Evolutionary conservation across 1,284 basidiomycete genomes (phyloP), one percentile per base, ranked within the genome.

Genomic region (Calocybe gambosa): DNA sequence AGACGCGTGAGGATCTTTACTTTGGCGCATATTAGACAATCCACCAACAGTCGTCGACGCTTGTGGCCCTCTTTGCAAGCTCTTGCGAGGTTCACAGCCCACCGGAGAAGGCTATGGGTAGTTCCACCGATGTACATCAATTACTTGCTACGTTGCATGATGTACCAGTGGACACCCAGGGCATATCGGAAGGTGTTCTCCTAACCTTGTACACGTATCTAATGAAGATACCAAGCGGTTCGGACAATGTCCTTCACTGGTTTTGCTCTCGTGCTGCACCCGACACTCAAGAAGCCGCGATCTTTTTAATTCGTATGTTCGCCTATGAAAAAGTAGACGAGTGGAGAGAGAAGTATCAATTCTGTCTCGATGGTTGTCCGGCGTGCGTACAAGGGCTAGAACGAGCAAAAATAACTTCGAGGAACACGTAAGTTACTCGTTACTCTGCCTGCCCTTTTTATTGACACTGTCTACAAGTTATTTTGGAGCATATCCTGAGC

Each of bases 291-390:
- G 80, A 75, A 44, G 78, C 82, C 1, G 88, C 91, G 0, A 82
- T 78, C 0, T 94, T 90, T 66, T 73, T 90, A 40, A 69, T 93
- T 42, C 78, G 89, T 50, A 64, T 93, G 37, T 85, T 87, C 57
- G 90, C 90, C 3, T 93, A 90, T 56, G 69, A 77, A 42, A 79
- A 70, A 12, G 81, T 87, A 3, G 67, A 74, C 1, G 60, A 67
- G 36, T 93, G 88, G 87, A 79, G 80, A 59, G 59, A 61, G 13
- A 73, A 69, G 48, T 62, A 92, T 40, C 68, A 71, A 39, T 53
- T 52, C 2, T 82, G 86, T 45, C 59, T 93, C 26, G 59, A 66
- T 16, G 64, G 69, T 1, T 94, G 91, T 56, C 66, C 74, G 34
- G 70, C 69, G 8, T 94, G 91, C 61, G 80, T 86, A 2, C 72